Percentiles rank a stretch among this genome's conserved stretches.
Evolutionary conservation across 1,284 basidiomycete genomes (phyloP).

Genomic region (Fomitiporia mediterranea): DNA sequence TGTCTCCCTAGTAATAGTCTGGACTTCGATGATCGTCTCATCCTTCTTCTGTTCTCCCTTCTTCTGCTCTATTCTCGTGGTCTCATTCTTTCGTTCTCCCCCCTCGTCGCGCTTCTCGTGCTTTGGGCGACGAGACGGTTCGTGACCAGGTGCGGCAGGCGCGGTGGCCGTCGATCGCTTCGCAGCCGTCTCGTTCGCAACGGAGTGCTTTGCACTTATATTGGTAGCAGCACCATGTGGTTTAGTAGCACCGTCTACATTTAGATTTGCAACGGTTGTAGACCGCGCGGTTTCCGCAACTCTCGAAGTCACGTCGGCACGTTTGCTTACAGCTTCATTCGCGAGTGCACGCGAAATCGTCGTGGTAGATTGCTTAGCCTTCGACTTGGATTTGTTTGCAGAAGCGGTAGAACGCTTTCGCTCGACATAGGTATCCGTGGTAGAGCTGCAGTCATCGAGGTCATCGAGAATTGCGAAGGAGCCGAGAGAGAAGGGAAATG

Average conservation of each 20-base stretch:
- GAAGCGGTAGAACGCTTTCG: conserved; percentile 1
- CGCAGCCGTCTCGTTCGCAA: conserved; percentile 5
- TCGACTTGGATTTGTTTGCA: background rate
- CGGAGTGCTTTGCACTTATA: background rate
- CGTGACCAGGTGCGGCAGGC: background rate
- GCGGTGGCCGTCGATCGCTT: conserved; percentile 12
- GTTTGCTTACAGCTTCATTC: background rate
- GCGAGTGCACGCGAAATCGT: background rate
- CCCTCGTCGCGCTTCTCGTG: background rate
- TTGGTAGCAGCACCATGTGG: background rate
- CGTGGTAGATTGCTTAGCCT: background rate
- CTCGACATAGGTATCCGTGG: conserved; percentile 15
- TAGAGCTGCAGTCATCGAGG: conserved; percentile 19
- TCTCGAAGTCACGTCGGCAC: background rate
- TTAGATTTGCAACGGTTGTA: background rate
- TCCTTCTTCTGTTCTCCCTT: conserved; percentile 1
- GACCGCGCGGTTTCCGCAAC: background rate
- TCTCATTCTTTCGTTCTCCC: background rate
- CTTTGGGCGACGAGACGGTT: conserved; percentile 1
- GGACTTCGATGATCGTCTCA: background rate
- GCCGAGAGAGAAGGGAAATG: conserved; percentile 11
- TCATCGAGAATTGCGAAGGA: conserved; percentile 20
- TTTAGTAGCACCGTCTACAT: background rate
- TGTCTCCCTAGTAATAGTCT: background rate
- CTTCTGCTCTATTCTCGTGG: background rate